Evolutionary conservation across 139 green algal species (phyloP).

Genomic region (Trebouxia sp.): DNA sequence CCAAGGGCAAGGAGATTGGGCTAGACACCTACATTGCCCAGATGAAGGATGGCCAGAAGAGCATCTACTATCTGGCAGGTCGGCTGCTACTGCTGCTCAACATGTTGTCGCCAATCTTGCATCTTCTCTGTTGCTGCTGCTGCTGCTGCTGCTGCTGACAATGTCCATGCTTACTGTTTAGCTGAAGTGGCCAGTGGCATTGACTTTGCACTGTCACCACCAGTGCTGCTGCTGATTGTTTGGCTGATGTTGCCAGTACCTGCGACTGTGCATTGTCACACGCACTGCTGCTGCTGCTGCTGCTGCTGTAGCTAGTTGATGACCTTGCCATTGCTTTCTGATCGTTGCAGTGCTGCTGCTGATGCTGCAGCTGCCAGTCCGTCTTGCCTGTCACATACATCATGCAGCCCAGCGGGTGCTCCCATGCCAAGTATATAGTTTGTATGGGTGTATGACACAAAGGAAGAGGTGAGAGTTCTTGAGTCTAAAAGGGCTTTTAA

Average conservation of each 20-base stretch:
- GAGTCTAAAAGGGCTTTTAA: background rate
- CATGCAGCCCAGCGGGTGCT: too few species aligned
- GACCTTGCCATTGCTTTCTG: too few species aligned
- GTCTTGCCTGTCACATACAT: too few species aligned
- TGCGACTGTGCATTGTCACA: background rate
- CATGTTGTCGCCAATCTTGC: background rate
- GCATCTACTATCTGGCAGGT: slow-evolving; percentile 97
- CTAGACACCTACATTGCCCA: slow-evolving; percentile 89
- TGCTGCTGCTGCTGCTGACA: background rate
- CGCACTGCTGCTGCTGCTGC: background rate
- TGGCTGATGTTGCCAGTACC: too few species aligned
- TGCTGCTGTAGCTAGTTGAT: background rate
- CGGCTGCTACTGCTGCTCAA: background rate
- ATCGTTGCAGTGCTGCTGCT: too few species aligned
- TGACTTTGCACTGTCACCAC: background rate
- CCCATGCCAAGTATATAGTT: too few species aligned
- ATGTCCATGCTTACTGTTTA: background rate
- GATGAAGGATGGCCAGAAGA: slow-evolving; percentile 95
- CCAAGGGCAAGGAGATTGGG: slow-evolving; percentile 65
- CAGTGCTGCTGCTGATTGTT: background rate
- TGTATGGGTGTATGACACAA: too few species aligned
- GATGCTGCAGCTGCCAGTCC: too few species aligned
- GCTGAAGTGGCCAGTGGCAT: too few species aligned
- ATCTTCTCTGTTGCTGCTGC: too few species aligned
- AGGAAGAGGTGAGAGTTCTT: background rate